phyloP scores from a whole-genome alignment of 2,329 filamentous ascomycete genomes.

The Xylariomycetidae sp. region DNA sequence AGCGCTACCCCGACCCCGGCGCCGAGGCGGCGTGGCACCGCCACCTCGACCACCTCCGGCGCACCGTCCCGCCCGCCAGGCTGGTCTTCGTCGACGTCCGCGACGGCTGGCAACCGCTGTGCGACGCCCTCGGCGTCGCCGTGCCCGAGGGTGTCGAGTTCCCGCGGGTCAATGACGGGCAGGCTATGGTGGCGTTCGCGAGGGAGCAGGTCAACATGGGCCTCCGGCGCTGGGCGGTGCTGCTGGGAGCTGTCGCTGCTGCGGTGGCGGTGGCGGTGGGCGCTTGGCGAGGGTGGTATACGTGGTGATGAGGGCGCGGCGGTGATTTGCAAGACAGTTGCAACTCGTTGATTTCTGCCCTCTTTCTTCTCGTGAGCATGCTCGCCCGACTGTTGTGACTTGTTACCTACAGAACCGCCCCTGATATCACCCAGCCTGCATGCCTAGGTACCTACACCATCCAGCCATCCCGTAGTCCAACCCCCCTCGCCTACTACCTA shows the following conservation, averaged over 20 bases:
- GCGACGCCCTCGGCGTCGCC: constrained; percentile 14
- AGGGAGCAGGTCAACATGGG: constrained; percentile 14
- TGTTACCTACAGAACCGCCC: too few species aligned
- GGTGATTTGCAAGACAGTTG: too few species aligned
- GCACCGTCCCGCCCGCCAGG: constrained; percentile 16
- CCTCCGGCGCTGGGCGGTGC: constrained; percentile 13
- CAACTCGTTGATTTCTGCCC: too few species aligned
- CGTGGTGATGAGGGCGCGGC: too few species aligned
- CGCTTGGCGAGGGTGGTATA: constrained; percentile 2
- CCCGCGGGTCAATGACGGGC: constrained; percentile 17
- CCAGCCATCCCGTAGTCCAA: too few species aligned
- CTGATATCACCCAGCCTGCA: too few species aligned
- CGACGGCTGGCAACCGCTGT: constrained; percentile 18
- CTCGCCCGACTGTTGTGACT: too few species aligned
- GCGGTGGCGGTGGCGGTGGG: constrained; percentile 3
- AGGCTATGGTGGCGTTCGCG: constrained; percentile 17
- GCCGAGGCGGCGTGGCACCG: constrained; percentile 12
- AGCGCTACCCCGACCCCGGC: constrained; percentile 12
- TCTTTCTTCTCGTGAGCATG: too few species aligned
- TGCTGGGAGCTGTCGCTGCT: constrained; percentile 12
- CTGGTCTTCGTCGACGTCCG: constrained; percentile 20
- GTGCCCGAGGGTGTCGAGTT: constrained; percentile 17
- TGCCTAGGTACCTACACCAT: too few species aligned
- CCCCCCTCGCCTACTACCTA: too few species aligned
- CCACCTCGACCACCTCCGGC: constrained; percentile 17